A percentile compares a stretch with the other conserved stretches of the same genome.
Evolutionary conservation across 169 alveolate species (phyloP).

Genomic region (Plasmodium falciparum): DNA sequence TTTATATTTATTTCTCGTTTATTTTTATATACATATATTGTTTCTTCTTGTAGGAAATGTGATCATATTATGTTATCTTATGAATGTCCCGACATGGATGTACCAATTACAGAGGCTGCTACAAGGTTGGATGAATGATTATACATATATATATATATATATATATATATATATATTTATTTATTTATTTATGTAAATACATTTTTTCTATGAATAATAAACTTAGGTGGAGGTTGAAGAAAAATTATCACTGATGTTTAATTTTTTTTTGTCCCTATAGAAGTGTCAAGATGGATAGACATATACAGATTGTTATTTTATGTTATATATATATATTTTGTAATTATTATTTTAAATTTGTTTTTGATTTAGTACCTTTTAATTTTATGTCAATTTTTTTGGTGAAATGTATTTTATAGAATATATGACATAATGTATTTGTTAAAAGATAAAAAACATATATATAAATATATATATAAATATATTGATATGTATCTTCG

Average conservation of each 20-base stretch:
- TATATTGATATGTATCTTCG: no score
- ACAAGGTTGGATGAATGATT: slow-evolving; percentile 32
- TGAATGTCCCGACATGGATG: slow-evolving; percentile 62
- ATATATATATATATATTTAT: neutral
- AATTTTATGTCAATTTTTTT: no score
- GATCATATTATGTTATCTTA: slow-evolving; percentile 37
- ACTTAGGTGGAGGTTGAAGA: slow-evolving; percentile 64
- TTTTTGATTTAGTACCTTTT: no score
- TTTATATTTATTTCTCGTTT: neutral
- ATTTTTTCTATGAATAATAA: neutral
- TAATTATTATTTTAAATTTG: no score
- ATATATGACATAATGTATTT: no score
- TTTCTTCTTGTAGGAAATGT: slow-evolving; percentile 46
- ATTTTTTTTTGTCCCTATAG: slow-evolving; percentile 28
- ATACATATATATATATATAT: neutral
- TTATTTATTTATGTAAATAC: neutral
- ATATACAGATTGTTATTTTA: no score
- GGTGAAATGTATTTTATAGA: no score
- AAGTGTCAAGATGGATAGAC: slow-evolving; percentile 4
- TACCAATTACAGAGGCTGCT: slow-evolving; percentile 69
- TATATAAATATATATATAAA: no score
- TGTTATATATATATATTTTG: no score
- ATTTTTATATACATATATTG: neutral
- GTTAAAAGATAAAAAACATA: no score
- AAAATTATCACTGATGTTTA: slow-evolving; percentile 35